A percentile compares a stretch with the other conserved stretches of the same genome.
These are phyloP conservation scores for Drechslerella coelobrocha DNA, from an alignment of 2,329 filamentous ascomycete genomes.

Conservation along the genomic window DNA sequence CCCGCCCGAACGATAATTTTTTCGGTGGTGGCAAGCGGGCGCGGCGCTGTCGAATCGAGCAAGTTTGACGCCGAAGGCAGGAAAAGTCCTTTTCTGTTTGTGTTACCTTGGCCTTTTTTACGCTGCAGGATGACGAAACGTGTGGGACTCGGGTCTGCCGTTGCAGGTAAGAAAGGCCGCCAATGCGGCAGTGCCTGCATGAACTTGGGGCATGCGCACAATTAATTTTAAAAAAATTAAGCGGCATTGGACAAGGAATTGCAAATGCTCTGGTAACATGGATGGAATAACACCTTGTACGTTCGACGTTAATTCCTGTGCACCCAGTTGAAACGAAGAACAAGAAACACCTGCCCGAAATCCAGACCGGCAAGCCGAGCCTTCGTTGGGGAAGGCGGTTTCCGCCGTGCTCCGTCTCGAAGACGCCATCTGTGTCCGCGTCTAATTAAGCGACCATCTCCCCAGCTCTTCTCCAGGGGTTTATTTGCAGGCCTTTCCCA, in stretches of 20 bases:
- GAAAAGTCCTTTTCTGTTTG: slow-evolving; percentile 13
- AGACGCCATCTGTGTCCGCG: slow-evolving; percentile 31
- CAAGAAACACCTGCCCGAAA: slow-evolving; percentile 16
- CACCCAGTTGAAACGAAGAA: slow-evolving; percentile 17
- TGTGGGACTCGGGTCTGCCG: slow-evolving; percentile 33
- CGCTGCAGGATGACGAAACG: slow-evolving; percentile 42
- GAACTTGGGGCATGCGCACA: neutral
- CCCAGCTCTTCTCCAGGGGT: slow-evolving; percentile 18
- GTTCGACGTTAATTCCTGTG: slow-evolving; percentile 9
- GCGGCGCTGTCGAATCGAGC: neutral
- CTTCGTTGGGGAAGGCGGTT: slow-evolving; percentile 20
- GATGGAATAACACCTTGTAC: neutral
- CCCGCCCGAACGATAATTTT: too few species aligned
- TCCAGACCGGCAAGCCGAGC: slow-evolving; percentile 13
- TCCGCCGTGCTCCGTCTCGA: slow-evolving; percentile 40
- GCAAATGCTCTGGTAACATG: too few species aligned
- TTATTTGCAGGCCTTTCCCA: slow-evolving; percentile 25
- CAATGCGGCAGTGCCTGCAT: slow-evolving; percentile 48
- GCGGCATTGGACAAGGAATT: too few species aligned
- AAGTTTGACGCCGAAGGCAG: slow-evolving; percentile 2
- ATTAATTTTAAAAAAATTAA: neutral
- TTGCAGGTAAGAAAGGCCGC: neutral
- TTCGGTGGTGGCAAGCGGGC: neutral
- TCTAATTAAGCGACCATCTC: slow-evolving; percentile 44
- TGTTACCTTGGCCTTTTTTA: slow-evolving; percentile 35